Evolutionary conservation across 73 alveolate genomes (phyloP).

Genomic region (Tetrahymena elliotti): DNA sequence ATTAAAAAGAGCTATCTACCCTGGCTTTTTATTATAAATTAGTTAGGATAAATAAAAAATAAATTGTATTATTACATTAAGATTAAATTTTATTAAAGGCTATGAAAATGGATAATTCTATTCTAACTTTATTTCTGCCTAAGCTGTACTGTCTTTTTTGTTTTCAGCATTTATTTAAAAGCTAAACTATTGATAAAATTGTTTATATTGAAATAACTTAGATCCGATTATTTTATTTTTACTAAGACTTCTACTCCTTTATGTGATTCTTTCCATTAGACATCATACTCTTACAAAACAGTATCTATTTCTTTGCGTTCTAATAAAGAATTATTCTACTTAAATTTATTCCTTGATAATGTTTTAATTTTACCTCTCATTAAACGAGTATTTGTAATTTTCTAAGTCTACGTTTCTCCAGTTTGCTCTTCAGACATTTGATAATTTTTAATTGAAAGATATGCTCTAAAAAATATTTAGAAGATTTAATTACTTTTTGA

Average conservation of each 20-base stretch:
- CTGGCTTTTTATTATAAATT: not conserved
- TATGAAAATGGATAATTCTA: not conserved
- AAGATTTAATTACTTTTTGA: not conserved
- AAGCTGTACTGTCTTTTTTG: not conserved
- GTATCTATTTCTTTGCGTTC: not conserved
- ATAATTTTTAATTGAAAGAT: not conserved
- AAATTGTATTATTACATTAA: not conserved
- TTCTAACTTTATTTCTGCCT: not conserved
- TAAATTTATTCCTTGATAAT: not conserved
- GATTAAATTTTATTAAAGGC: not conserved
- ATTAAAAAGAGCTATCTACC: not conserved
- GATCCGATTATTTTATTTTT: not conserved
- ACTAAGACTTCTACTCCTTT: not conserved
- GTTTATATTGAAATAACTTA: not conserved
- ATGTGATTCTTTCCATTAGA: not conserved
- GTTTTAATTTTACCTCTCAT: not conserved
- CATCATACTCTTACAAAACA: not conserved
- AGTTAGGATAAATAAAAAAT: not conserved
- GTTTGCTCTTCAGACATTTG: not conserved
- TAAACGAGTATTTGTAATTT: not conserved
- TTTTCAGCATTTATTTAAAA: not conserved
- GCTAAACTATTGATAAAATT: not conserved
- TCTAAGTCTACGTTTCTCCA: not conserved
- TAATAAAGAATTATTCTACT: not conserved
- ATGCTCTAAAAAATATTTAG: not conserved